Evolutionary conservation across 2,329 filamentous ascomycete species (phyloP).

Genomic region (Pestalotiopsis sp.): DNA sequence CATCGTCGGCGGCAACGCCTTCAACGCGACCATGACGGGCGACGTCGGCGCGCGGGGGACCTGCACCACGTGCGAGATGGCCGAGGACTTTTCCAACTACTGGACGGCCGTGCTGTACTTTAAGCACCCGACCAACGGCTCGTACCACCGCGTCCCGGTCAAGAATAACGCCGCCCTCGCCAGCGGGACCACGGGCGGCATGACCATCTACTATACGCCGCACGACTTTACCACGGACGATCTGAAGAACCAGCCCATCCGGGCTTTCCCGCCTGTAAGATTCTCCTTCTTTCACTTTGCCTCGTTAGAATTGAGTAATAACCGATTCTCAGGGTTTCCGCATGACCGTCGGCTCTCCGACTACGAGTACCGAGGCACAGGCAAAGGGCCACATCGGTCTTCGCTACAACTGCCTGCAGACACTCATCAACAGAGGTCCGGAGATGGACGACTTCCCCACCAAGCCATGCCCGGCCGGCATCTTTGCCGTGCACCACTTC

Average conservation of each 20-base stretch:
- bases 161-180: slow-evolving; percentile 32
- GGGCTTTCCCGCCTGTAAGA: slow-evolving; percentile 42
- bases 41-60: slow-evolving; percentile 27
- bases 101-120: slow-evolving; percentile 9
- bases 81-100: slow-evolving; percentile 14
- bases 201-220: slow-evolving; percentile 35
- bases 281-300: background rate
- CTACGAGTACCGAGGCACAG: background rate
- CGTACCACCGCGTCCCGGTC: slow-evolving; percentile 32
- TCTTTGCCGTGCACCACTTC: slow-evolving; percentile 1
- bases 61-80: slow-evolving; percentile 33
- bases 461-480: background rate
- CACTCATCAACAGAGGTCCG: slow-evolving; percentile 20
- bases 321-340: slow-evolving; percentile 5
- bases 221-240: slow-evolving; percentile 22
- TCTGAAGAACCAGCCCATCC: background rate
- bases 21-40: slow-evolving; percentile 32
- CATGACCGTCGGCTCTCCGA: slow-evolving; percentile 12
- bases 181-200: slow-evolving; percentile 30
- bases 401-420: background rate
- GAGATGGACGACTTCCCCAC: slow-evolving; percentile 20
- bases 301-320: background rate
- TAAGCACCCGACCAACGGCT: slow-evolving; percentile 30
- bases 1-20: slow-evolving; percentile 34
- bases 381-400: slow-evolving; percentile 1